Evolutionary conservation across 83 land plant species (phyloP), one percentile per base, ranked within the genome.

Genomic region (Diphasiastrum complanatum): DNA sequence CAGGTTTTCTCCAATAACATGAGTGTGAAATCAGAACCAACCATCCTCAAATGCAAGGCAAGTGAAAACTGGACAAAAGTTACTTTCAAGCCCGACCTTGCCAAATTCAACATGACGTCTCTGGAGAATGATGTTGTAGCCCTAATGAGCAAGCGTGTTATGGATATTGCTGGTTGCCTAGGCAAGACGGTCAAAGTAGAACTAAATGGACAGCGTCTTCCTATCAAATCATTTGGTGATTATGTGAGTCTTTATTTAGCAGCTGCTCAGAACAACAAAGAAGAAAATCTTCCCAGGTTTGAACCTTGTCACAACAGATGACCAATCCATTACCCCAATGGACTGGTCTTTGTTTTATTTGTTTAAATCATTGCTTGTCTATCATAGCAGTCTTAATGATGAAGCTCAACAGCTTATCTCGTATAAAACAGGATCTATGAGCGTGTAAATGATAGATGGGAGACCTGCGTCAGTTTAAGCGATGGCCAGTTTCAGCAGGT

Each of bases 401-500:
- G 41, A 33, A 33, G 26, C 30, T 49, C 5, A 43, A 37, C 20
- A 3, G 38, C 35, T 33, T 20, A 49, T 5, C 11, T 57, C 18
- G 24, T 51, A 40, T 33, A 19, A 18, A 71, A 47, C 81, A 87
- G 97, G 60, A 59, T 75, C 52, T 40, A 57, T 30, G 91, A 81
- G 62, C 69, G 69, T 51, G 88, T 85, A 2, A 83, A 80, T 70
- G 97, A 81, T n/a, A 83, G 99, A 62, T 95, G 99, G 99, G 89
- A 95, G 48, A 61, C 89, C 29, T 81, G 83, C 68, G n/a, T 86
- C 19, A 84, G 85, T 47, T 60, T 82, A 5, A 89, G 93, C 60
- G 99, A 95, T 27, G 99, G 97, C n/a, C n/a, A 95, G 54, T 95
- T 95, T 69, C 92, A 95, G 65, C 99, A 95, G 97, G 99, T 75